Percentiles rank a stretch among this genome's conserved stretches.
These are phyloP conservation scores for Triticum aestivum DNA, from an alignment of 176 grass and related monocot genomes.

Conservation along the genomic window DNA sequence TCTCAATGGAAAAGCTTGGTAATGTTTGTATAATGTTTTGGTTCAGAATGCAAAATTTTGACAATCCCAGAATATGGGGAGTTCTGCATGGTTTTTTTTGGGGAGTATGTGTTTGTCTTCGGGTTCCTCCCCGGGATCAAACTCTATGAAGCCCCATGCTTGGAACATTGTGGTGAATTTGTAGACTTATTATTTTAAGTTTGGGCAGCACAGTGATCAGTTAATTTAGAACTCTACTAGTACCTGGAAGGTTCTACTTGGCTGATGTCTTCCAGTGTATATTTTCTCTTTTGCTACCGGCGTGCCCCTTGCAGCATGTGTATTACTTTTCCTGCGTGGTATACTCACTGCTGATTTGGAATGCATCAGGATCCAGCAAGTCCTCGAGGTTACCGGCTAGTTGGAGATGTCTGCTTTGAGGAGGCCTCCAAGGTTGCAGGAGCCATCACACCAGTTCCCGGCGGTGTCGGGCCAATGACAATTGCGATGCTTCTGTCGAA, in stretches of 20 bases:
- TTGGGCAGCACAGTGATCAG: constrained; percentile 19
- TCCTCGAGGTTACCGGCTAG: constrained; percentile 68
- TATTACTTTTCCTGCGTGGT: not conserved
- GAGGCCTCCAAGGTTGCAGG: constrained; percentile 75
- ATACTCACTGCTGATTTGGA: constrained; percentile 22
- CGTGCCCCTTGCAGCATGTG: not conserved
- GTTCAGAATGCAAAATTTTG: not conserved
- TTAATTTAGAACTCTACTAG: constrained; percentile 13
- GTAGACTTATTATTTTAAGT: not conserved
- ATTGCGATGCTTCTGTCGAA: constrained; percentile 94
- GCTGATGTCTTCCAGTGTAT: not conserved
- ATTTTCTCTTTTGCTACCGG: not conserved
- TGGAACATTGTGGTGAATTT: constrained; percentile 17
- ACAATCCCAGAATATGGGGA: not conserved
- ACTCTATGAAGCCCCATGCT: not conserved
- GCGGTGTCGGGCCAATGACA: constrained; percentile 91
- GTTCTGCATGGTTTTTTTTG: not conserved
- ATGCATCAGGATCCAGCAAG: constrained; percentile 61
- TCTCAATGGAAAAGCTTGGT: constrained; percentile 1
- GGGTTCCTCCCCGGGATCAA: not conserved
- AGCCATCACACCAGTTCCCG: constrained; percentile 77
- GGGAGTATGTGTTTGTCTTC: not conserved
- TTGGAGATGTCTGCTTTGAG: constrained; percentile 78
- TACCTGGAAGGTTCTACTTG: not conserved
- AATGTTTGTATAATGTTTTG: not conserved